Evolutionary conservation across 768 basidiomycete species (phyloP).

Genomic region (Termitomyces sp.): DNA sequence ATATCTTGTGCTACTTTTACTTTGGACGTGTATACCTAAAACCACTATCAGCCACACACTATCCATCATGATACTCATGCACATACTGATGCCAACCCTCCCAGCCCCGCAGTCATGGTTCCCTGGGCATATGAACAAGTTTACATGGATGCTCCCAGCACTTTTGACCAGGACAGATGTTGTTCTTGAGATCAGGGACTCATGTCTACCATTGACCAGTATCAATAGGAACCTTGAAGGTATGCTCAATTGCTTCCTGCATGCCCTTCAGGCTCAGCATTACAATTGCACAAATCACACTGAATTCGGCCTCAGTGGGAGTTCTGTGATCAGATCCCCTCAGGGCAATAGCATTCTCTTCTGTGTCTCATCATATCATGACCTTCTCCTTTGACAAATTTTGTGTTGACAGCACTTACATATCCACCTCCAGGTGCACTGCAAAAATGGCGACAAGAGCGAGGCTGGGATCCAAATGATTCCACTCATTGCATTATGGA

Average conservation of each 20-base stretch:
- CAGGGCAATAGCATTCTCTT: neutral
- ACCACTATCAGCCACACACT: neutral
- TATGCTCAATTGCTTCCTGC: slow-evolving; percentile 31
- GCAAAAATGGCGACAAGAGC: slow-evolving; percentile 62
- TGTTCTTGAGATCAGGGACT: slow-evolving; percentile 91
- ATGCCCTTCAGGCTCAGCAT: slow-evolving; percentile 17
- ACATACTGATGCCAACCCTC: slow-evolving; percentile 38
- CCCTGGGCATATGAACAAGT: slow-evolving; percentile 93
- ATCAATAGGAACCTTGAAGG: slow-evolving; percentile 89
- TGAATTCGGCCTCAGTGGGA: neutral
- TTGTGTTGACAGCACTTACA: neutral
- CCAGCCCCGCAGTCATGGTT: slow-evolving; percentile 87
- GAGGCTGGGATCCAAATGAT: slow-evolving; percentile 48
- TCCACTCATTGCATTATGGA: slow-evolving; percentile 32
- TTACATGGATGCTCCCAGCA: slow-evolving; percentile 68
- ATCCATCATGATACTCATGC: slow-evolving; percentile 24
- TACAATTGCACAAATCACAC: neutral
- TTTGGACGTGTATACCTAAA: slow-evolving; percentile 4
- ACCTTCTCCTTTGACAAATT: neutral
- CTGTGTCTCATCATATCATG: neutral
- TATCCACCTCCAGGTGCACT: slow-evolving; percentile 42
- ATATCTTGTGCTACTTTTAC: neutral
- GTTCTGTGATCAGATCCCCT: neutral
- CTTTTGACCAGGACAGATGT: slow-evolving; percentile 81
- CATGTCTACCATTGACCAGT: slow-evolving; percentile 87